These are phyloP conservation scores for Fusarium guadeloupense DNA, from an alignment of 2,329 filamentous ascomycete genomes.

Conservation along the genomic window DNA sequence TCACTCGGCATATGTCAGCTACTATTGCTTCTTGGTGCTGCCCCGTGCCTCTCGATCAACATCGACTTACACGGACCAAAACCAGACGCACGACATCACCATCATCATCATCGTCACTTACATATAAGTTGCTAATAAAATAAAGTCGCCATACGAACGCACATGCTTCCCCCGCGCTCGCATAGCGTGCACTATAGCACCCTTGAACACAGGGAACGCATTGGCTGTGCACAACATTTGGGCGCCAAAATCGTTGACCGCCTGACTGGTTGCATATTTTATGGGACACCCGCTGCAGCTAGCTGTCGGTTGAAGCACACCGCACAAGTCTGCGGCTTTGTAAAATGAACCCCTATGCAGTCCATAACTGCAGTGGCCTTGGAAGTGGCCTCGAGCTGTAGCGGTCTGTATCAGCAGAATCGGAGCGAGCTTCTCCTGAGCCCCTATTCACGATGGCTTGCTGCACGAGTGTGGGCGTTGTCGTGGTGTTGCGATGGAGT, in stretches of 20 bases:
- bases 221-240: conserved; percentile 37
- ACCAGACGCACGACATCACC: conserved; percentile 15
- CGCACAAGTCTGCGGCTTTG: conserved; percentile 43
- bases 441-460: conserved; percentile 28
- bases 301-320: conserved; percentile 42
- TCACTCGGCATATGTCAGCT: conserved; percentile 30
- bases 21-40: conserved; percentile 31
- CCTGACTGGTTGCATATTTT: conserved; percentile 47
- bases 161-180: conserved; percentile 29
- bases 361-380: conserved; percentile 38
- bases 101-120: conserved; percentile 10
- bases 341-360: conserved; percentile 42
- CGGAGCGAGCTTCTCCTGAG: conserved; percentile 18
- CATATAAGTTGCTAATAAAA: not conserved
- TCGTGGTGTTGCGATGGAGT: conserved; percentile 25
- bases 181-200: conserved; percentile 38
- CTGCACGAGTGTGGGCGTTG: conserved; percentile 9
- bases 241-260: conserved; percentile 42
- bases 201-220: conserved; percentile 21
- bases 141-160: conserved; percentile 13
- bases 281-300: conserved; percentile 45
- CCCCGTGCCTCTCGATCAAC: conserved; percentile 37
- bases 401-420: conserved; percentile 22
- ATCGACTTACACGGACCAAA: conserved; percentile 35
- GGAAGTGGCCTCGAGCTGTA: conserved; percentile 28